Evolutionary conservation across 495 filamentous ascomycete genomes (phyloP), one percentile per base, ranked within the genome.

Genomic region (Talaromyces trachyspermus): DNA sequence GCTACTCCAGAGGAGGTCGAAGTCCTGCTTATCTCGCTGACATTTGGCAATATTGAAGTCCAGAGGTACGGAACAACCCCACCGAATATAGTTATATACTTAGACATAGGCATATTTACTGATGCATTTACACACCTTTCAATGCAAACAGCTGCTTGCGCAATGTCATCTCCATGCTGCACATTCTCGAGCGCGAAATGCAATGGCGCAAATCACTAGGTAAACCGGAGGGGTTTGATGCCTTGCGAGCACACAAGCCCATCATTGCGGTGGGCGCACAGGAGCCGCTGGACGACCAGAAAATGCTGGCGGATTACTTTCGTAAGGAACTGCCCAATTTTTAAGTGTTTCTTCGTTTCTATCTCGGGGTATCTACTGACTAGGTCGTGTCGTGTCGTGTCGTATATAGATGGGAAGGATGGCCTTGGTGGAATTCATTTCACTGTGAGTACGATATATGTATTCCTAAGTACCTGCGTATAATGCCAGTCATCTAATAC

Each of bases 111-210:
- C n/a, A n/a, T n/a, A n/a, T 39, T 2, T 20, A 9, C 39, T 2
- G 7, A 8, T 27, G 14, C 23, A 10, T 42, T 43, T 23, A 24
- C 24, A 43, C 9, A 15, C 9, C 6, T 14, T 8, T 9, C 19
- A 17, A 12, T 18, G 20, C 20, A 54, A 26, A 41, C 23, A 91
- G 86, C 61, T 95, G 89, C 60, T 75, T 95, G 33, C 81, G 85
- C 14, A 99, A 99, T 70, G 82, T 86, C 39, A 78, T 97, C 45
- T 85, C 88, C 19, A 75, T 96, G 63, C 97, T 97, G 69, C 85
- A 96, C 56, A 83, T 91, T 52, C 78, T 99, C 52, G 89, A 95
- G 52, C 84, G 85, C 49, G 92, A 99, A 65, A 79, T 85, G 56
- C 70, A 78, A 56, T 99, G 92, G 91, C 79, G 92, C 30, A 72